phyloP scores from a whole-genome alignment of 2,329 filamentous ascomycete species.

The Talaromyces sp. region DNA sequence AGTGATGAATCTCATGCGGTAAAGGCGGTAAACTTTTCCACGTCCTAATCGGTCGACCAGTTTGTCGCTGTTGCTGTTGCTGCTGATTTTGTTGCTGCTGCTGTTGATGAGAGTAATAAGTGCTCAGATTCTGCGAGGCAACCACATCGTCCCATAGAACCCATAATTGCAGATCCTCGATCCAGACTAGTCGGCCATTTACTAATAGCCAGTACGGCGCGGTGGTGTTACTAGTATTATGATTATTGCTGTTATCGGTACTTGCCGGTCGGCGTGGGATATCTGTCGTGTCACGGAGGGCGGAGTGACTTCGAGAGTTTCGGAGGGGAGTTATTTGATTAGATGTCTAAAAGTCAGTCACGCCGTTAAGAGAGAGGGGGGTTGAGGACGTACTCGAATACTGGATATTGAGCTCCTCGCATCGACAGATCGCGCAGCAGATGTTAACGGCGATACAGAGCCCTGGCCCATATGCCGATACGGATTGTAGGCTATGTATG shows the following conservation, averaged over 20 bases:
- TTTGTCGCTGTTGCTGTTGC: neutral
- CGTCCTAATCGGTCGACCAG: neutral
- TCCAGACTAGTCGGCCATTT: constrained; percentile 25
- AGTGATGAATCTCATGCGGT: constrained; percentile 26
- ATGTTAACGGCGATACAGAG: constrained; percentile 8
- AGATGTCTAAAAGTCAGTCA: neutral
- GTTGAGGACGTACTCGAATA: neutral
- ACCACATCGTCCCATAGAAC: constrained; percentile 14
- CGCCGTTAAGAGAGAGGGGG: neutral
- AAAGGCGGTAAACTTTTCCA: constrained; percentile 20
- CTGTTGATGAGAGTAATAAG: neutral
- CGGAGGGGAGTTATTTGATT: neutral
- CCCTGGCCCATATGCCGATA: neutral
- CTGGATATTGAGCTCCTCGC: constrained; percentile 5
- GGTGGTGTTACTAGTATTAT: neutral
- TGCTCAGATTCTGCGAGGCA: constrained; percentile 6
- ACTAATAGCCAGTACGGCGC: constrained; percentile 6
- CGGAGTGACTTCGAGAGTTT: constrained; percentile 6
- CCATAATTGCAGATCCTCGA: constrained; percentile 29
- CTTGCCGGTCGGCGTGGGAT: constrained; percentile 12
- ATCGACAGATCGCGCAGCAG: neutral
- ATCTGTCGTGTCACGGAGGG: constrained; percentile 2
- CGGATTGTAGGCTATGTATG: constrained; percentile 3
- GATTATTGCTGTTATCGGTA: neutral
- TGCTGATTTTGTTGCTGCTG: neutral